Evolutionary conservation across 352 stramenopile species (phyloP), one percentile per base, ranked within the genome.

Genomic region (Phytopythium aichiense): DNA sequence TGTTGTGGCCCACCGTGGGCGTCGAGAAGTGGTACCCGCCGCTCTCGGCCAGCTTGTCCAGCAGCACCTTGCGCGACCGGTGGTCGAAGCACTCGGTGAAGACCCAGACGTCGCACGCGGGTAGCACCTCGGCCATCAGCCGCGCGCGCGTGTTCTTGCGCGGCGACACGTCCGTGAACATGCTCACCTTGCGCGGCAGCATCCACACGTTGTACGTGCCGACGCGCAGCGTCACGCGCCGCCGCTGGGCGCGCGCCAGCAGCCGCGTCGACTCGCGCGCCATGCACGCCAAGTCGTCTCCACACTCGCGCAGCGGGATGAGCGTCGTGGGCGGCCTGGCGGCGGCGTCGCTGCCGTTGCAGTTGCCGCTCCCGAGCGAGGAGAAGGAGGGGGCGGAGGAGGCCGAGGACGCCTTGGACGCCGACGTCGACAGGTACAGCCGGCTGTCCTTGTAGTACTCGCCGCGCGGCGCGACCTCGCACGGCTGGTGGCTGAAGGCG

Each of bases 171-270:
- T 64, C 82, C 45, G 79, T 88, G 61, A 92, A 92, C 40, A 73
- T 76, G 43, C 76, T 89, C 42, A 92, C 75, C 56, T 89, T 91
- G 49, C 80, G 81, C 9, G 83, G 84, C 76, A 92, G 76, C 84
- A 92, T 92, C 84, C 84, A 92, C 16, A 92, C 79, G 58, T 91
- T 92, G 72, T 91, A 92, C 15, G 81, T 92, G 30, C 81, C 84
- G 8, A 92, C 69, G 30, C 66, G 79, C 8, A 92, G 37, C 28
- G 60, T 63, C 31, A 92, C 79, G 22, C 79, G 78, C 20, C 77
- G 76, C 33, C 73, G 74, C 45, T 90, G 80, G 18, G 89, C 54
- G 42, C 88, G 76, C 12, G 82, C 80, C 30, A 92, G 64, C 25
- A 66, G 76, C 11, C 80, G 77, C 38, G 83, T 86, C 4, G 82